Evolutionary conservation across 1,139 yeast species (phyloP), one percentile per base, ranked within the genome.

Genomic region (Meyerozyma guilliermondii): DNA sequence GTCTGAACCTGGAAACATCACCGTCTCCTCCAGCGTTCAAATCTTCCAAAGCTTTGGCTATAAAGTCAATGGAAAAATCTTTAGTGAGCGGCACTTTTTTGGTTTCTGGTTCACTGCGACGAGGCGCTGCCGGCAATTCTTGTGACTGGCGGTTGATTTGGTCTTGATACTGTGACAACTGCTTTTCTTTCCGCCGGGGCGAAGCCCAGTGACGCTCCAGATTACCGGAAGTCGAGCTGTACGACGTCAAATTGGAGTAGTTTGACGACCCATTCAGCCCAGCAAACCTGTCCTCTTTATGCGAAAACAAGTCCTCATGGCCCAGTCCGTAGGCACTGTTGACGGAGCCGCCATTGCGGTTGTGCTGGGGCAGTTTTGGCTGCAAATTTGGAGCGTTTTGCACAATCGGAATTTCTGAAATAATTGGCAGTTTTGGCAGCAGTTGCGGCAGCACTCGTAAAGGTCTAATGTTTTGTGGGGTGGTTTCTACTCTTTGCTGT

Each of bases 21-120:
- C 84, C 83, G 50, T 78, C 70, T 0, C 84, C 83, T n/a, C 83
- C 83, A 3, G 76, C 63, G 53, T 81, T 82, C 53, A 85, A 69
- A 50, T 81, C 83, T 53, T 82, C 87, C 41, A 85, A 44, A 63
- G 89, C 66, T 71, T 81, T 55, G 63, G 82, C 68, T 65, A 72
- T 55, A 74, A 67, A 72, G 49, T 72, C 78, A 28, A 72, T 68
- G 3, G 76, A 69, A 46, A 72, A 72, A 48, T 72, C 78, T 48
- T 71, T 71, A 49, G 62, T 59, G 7, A 71, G 62, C 10, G 75
- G 75, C 20, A 70, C 65, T 4, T 3, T 3, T 35, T 53, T 54
- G 29, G 46, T 47, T 4, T 48, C 28, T 28, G 52, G 46, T 9
- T 51, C 50, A 31, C 46, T 49, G 22, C 56, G 48, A n/a, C 54